Base-by-base conservation (phyloP, 139 green algal species). In the Monoraphidium neglectum region DNA sequence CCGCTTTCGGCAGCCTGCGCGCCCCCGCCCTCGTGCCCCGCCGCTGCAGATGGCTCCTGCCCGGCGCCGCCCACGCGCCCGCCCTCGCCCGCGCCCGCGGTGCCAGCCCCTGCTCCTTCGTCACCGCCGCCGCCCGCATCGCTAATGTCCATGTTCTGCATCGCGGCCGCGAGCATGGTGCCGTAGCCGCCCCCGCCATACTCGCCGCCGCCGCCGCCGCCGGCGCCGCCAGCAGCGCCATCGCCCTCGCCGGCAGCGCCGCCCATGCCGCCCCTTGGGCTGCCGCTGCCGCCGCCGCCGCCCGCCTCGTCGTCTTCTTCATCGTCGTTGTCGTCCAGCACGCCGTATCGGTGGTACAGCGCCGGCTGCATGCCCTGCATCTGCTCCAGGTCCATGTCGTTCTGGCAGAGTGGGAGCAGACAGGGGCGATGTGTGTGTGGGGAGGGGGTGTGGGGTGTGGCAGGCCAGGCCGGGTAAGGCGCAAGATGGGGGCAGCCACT, bases 361-460 rank as follows among this genome's bases (percentile, higher is more conserved):
- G 56, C 5, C 56, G 15, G 74, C 63, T 2, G 53, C 62, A 8
- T 8, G 8, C 43, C 8, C 43, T 12, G 43, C 43, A n/a, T n/a
- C n/a, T n/a, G n/a, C n/a, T n/a, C 43, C 43, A 51, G 43, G 26
- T 90, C 86, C 80, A 90, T 87, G 53, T 86, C 85, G 21, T 83
- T 78, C 85, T 86, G 80, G 23, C 24, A 0, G 43, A 51, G 43
- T 8, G 43, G 43, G 43, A n/a, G n/a, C n/a, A n/a, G n/a, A n/a
- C n/a, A n/a, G 43, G 43, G 43, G 43, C 43, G 43, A 12, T 12
- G 43, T 8, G 8, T 51, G 43, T n/a, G 43, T 12, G 43, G 43
- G 43, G 8, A 12, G 43, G 43, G 8, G 43, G 8, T 8, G 8
- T 51, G 43, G 43, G 8, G 43, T 12, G 43, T 51, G 43, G 43